These are phyloP conservation scores for Amaranthus hypochondriacus DNA, from an alignment of 148 eudicot species.

Conservation along the genomic window DNA sequence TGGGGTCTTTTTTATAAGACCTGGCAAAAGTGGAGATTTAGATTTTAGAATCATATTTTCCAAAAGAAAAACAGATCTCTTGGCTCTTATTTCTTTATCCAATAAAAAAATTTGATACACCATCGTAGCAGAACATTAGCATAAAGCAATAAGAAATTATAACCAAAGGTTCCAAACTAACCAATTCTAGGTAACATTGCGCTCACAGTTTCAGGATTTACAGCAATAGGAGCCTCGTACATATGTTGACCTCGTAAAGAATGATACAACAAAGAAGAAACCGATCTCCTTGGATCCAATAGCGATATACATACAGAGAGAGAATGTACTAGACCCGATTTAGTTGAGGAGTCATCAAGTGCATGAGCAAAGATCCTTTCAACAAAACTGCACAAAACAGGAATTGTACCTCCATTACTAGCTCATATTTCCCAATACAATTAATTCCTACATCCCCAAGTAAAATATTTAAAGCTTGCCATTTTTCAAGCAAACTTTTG, in stretches of 20 bases:
- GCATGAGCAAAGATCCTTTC: conserved; percentile 83
- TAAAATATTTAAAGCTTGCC: background rate
- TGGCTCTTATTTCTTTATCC: background rate
- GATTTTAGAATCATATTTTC: too few relatives aligned
- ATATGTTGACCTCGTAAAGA: conserved; percentile 74
- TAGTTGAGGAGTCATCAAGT: conserved; percentile 68
- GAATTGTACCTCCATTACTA: conserved; percentile 10
- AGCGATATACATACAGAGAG: conserved; percentile 89
- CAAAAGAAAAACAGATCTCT: too few relatives aligned
- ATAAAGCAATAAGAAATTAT: background rate
- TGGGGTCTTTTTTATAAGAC: too few relatives aligned
- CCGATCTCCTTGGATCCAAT: conserved; percentile 87
- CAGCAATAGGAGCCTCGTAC: conserved; percentile 67
- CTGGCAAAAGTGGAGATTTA: too few relatives aligned
- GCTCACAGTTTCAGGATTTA: conserved; percentile 76
- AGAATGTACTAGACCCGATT: conserved; percentile 77
- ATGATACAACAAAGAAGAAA: conserved; percentile 60
- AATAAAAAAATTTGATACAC: background rate
- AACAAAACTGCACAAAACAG: conserved; percentile 64
- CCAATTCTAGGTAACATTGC: conserved; percentile 99
- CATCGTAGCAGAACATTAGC: background rate
- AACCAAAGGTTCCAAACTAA: conserved; percentile 29
- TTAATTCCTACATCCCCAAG: background rate
- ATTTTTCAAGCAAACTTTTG: background rate
- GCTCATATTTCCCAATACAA: conserved; percentile 2